phyloP scores from a whole-genome alignment of 2,329 filamentous ascomycete species.

The Elsinoe batatas region DNA sequence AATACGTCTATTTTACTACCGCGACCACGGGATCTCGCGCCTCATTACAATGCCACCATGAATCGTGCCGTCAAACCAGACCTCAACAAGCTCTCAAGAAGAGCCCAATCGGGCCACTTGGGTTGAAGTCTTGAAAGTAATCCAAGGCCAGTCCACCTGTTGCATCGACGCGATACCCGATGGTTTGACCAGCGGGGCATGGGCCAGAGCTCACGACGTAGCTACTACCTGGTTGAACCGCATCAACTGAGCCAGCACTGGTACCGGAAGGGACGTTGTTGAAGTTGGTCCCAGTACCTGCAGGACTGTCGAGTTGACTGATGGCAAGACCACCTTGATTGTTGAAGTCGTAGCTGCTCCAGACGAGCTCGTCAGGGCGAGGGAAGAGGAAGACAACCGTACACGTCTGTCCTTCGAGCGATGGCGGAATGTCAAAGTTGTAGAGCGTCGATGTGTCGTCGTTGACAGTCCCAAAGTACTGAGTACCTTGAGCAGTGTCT shows the following conservation, averaged over 20 bases:
- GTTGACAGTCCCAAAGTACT: conserved; percentile 33
- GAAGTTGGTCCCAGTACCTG: conserved; percentile 20
- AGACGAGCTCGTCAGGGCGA: conserved; percentile 24
- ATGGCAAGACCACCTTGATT: conserved; percentile 31
- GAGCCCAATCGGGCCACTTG: conserved; percentile 13
- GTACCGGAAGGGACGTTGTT: conserved; percentile 14
- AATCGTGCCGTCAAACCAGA: conserved; percentile 32
- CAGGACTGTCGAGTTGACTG: conserved; percentile 19
- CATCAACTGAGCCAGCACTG: conserved; percentile 13
- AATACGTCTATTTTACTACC: no score
- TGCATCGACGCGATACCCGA: conserved; percentile 19
- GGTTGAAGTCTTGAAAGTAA: conserved; percentile 22
- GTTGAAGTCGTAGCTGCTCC: conserved; percentile 28
- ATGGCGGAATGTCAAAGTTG: conserved; percentile 37
- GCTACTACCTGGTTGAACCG: conserved; percentile 21
- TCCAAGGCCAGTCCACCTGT: conserved; percentile 18
- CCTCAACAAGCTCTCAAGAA: conserved; percentile 16
- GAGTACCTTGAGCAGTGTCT: conserved; percentile 30
- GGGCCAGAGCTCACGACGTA: conserved; percentile 21
- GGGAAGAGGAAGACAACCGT: conserved; percentile 41
- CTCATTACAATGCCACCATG: conserved; percentile 3
- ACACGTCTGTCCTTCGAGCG: conserved; percentile 35
- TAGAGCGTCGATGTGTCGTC: conserved; percentile 33
- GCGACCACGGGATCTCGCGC: no score
- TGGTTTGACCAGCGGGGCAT: conserved; percentile 21